Base-by-base conservation (phyloP, 1,284 basidiomycete genomes). In the Heliocybe sulcata region DNA sequence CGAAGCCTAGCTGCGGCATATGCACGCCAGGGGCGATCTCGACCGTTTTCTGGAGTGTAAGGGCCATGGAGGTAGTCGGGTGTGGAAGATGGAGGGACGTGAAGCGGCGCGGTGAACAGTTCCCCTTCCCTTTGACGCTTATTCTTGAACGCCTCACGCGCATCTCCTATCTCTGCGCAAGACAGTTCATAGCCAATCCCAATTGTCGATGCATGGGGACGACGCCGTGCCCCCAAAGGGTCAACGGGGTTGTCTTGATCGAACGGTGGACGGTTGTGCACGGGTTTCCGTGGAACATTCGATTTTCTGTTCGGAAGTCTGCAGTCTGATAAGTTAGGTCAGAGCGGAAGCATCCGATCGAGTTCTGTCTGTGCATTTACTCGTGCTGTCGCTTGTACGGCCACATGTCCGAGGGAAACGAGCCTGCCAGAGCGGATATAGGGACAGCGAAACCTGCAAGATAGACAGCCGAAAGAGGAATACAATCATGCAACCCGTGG, bases 31-130 rank as follows among this genome's bases (percentile, higher is more conserved):
- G 47, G 14, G 22, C 47, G 22, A 49, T 49, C 23, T 49, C 47
- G 20, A 49, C 23, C 22, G 14, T 25, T 26, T 8, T n/a, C n/a
- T 49, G 47, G 8, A 49, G 47, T 16, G 47, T 49, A 16, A 26
- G 22, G 20, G 47, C 47, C 23, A 29, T 29, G 27, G 47, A 8
- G 11, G 27, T 12, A 11, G 9, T 49, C 47, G 16, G 16, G 16
- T 14, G 8, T 49, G 20, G 27, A 26, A 9, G 47, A 49, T 20
- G 47, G 20, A 49, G 47, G 11, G 22, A 25, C 4, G 47, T 25
- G 23, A 26, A 29, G n/a, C 20, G 47, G 47, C 19, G 38, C 81
- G 55, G 61, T n/a, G n/a, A n/a, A 87, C 87, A 88, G 87, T 70
- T 90, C 90, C 1, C 90, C 77, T 20, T 77, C 81, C 49, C 79